These are phyloP conservation scores for Aspergillus latus DNA, from an alignment of 2,329 filamentous ascomycete species.

Conservation along the genomic window DNA sequence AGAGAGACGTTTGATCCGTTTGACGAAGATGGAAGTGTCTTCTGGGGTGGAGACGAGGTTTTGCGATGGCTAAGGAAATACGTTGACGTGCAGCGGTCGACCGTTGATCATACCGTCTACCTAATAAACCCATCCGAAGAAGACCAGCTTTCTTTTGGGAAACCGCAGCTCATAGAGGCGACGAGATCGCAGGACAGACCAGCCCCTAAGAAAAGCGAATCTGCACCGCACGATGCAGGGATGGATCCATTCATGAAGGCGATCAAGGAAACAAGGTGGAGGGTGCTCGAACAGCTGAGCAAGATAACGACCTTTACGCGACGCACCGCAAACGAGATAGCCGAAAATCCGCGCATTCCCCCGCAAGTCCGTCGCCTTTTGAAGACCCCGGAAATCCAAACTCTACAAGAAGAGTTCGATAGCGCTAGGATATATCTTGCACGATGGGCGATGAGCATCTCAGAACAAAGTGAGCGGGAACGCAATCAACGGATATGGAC, in stretches of 20 bases:
- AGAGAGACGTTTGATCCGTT: constrained; percentile 89
- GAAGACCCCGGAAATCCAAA: constrained; percentile 91
- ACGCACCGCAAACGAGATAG: constrained; percentile 84
- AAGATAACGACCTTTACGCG: constrained; percentile 96
- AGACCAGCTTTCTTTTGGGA: constrained; percentile 77
- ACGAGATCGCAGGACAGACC: constrained; percentile 35
- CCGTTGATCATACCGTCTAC: constrained; percentile 86
- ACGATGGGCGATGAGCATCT: constrained; percentile 97
- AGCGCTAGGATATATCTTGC: constrained; percentile 92
- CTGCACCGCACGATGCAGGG: constrained; percentile 59
- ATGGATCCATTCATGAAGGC: constrained; percentile 95
- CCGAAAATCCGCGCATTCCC: constrained; percentile 87
- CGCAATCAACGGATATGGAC: constrained; percentile 87
- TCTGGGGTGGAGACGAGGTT: constrained; percentile 97
- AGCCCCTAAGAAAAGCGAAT: constrained; percentile 31
- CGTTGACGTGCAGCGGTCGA: constrained; percentile 76
- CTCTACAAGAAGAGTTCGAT: constrained; percentile 93
- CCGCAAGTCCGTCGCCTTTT: constrained; percentile 83
- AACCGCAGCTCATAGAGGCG: constrained; percentile 42
- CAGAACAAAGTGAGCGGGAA: constrained; percentile 92
- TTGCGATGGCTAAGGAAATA: constrained; percentile 86
- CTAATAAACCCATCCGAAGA: constrained; percentile 83
- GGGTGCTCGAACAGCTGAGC: constrained; percentile 91
- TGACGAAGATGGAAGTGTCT: constrained; percentile 73
- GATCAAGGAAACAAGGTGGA: constrained; percentile 94